Percentiles rank a stretch among this genome's conserved stretches.
Conservation (phyloP, 75 land plant genomes). For the Chamaecyparis obtusa region DNA sequence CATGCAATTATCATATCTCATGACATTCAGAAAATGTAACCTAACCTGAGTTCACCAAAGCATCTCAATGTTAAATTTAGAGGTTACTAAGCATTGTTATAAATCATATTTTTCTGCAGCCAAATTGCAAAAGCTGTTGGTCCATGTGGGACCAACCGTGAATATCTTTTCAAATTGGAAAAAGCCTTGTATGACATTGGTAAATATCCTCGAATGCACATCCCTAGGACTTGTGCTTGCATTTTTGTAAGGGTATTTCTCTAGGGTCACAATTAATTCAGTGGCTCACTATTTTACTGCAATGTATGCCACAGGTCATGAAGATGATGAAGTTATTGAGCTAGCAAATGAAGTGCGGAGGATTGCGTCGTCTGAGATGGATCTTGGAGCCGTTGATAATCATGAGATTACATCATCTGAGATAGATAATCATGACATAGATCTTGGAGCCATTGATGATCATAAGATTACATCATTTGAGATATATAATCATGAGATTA, state of each 20-base stretch:
- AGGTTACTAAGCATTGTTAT: background rate
- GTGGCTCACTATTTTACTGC: background rate
- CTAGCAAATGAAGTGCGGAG: conserved; percentile 78
- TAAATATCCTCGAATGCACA: conserved; percentile 13
- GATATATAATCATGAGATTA: no score
- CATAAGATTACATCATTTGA: background rate
- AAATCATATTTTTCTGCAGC: conserved; percentile 26
- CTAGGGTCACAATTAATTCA: background rate
- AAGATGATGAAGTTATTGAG: conserved; percentile 48
- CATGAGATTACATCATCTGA: background rate
- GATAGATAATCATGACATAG: no score
- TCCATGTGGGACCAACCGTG: conserved; percentile 92
- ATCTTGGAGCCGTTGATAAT: conserved; percentile 10
- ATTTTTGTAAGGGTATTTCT: background rate
- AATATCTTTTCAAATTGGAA: conserved; percentile 85
- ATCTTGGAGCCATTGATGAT: conserved; percentile 11
- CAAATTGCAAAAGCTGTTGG: conserved; percentile 94
- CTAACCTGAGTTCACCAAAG: background rate
- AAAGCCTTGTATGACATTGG: conserved; percentile 89
- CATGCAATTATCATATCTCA: background rate
- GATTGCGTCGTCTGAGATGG: background rate
- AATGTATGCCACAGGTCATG: conserved; percentile 45
- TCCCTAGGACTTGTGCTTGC: background rate
- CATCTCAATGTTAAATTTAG: background rate
- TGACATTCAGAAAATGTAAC: no score